These are phyloP conservation scores for Polyrhizophydium stewartii DNA, from an alignment of 371 early-diverging fungal genomes.

Conservation along the genomic window DNA sequence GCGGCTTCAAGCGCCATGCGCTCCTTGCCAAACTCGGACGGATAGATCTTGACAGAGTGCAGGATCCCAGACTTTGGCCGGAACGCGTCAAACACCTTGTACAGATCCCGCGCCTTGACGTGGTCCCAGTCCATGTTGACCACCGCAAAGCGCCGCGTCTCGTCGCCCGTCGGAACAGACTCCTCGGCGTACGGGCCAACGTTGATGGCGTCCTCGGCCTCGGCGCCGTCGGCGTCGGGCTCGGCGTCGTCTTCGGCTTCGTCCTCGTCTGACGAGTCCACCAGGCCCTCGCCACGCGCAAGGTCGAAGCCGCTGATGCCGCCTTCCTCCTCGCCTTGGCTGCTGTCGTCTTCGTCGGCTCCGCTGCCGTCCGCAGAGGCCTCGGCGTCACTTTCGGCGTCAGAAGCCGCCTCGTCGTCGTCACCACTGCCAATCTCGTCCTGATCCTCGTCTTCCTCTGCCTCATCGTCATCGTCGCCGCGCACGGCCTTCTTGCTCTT, in stretches of 20 bases:
- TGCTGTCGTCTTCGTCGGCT: constrained; percentile 37
- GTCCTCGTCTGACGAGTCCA: constrained; percentile 62
- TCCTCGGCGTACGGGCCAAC: constrained; percentile 24
- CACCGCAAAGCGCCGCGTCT: constrained; percentile 82
- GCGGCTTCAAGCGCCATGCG: constrained; percentile 55
- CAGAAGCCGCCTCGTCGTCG: constrained; percentile 22
- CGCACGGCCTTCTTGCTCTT: constrained; percentile 5
- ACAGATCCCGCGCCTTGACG: constrained; percentile 73
- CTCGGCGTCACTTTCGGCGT: constrained; percentile 13
- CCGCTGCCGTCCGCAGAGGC: constrained; percentile 28
- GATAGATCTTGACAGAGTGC: constrained; percentile 78
- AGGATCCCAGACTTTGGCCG: constrained; percentile 74
- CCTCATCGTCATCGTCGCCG: not conserved
- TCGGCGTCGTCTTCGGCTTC: constrained; percentile 26
- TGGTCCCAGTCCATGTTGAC: constrained; percentile 98
- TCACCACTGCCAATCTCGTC: constrained; percentile 23
- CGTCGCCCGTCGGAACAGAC: constrained; percentile 75
- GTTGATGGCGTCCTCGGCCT: constrained; percentile 32
- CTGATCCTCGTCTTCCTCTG: constrained; percentile 20
- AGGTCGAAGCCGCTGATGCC: constrained; percentile 39
- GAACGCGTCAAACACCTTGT: constrained; percentile 82
- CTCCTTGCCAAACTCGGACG: constrained; percentile 95
- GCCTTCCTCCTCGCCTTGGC: constrained; percentile 12
- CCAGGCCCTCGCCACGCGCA: constrained; percentile 82
- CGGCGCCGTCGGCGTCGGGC: constrained; percentile 5